These are phyloP conservation scores for Colletotrichum sidae DNA, from an alignment of 2,329 filamentous ascomycete genomes.

Conservation along the genomic window DNA sequence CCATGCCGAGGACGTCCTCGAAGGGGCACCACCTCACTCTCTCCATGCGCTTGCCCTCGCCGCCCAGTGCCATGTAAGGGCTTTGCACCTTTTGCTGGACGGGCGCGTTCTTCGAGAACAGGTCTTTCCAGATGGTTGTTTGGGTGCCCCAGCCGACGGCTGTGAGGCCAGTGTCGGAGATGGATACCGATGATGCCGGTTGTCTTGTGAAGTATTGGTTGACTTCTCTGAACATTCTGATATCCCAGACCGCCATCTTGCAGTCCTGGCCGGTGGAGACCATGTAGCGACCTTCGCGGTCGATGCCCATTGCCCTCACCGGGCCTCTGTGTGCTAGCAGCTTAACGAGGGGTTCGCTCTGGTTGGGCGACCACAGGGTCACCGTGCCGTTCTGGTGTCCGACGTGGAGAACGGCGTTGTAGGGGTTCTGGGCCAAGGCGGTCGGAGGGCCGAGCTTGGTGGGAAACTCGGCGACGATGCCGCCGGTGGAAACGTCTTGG, in stretches of 20 bases:
- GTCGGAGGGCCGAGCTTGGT: conserved; percentile 88
- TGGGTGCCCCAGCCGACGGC: conserved; percentile 93
- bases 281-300: conserved; percentile 95
- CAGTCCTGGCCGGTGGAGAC: conserved; percentile 90
- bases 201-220: conserved; percentile 87
- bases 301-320: conserved; percentile 85
- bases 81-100: conserved; percentile 85
- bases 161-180: conserved; percentile 89
- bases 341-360: conserved; percentile 87
- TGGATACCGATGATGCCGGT: conserved; percentile 84
- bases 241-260: conserved; percentile 96
- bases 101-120: conserved; percentile 79
- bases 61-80: conserved; percentile 94
- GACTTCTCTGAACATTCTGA: conserved; percentile 93
- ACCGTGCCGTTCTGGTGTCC: conserved; percentile 97
- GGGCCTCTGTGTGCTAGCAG: conserved; percentile 90
- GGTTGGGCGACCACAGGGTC: conserved; percentile 95
- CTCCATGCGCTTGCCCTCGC: conserved; percentile 84
- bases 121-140: conserved; percentile 88
- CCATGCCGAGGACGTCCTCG: conserved; percentile 90
- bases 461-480: conserved; percentile 85
- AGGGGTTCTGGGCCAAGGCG: conserved; percentile 87
- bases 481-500: conserved; percentile 93
- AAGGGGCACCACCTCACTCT: conserved; percentile 92
- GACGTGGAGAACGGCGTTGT: conserved; percentile 91